Evolutionary conservation across 257 asterid genomes (phyloP), one percentile per base, ranked within the genome.

Genomic region (Salvia miltiorrhiza): DNA sequence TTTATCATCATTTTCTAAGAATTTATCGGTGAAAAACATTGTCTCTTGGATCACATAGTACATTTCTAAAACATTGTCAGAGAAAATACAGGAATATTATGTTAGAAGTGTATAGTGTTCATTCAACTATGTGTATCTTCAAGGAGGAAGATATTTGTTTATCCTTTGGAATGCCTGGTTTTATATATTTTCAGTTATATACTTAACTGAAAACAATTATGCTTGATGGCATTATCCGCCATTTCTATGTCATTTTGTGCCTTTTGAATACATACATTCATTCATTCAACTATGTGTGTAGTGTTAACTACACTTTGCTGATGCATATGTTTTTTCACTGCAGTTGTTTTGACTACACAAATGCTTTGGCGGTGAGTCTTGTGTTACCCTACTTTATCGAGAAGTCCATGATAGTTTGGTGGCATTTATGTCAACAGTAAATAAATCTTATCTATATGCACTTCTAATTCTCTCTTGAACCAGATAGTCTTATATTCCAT

Each of bases 301-400:
- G 71, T n/a, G n/a, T 63, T 59, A 50, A 20, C 32, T 74, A 70
- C 52, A 17, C 37, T 47, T 32, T 37, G 33, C 39, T 76, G 73
- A 71, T 73, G 17, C 64, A 44, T 56, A 21, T 69, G 71, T 67
- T 69, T 50, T 76, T 62, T 69, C 69, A n/a, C 74, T 82, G 81
- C 97, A 93, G 99, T 82, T 93, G 99, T 78, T 93, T 93, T 72
- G 99, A 93, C 89, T 93, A 93, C 90, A 90, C 97, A 5, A 93
- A 90, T 78, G 97, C 88, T 53, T 85, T 93, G 63, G 97, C 97
- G 88, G 97, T 90, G 82, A 87, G 96, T 82, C 70, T n/a, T n/a
- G n/a, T n/a, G n/a, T 35, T 81, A n/a, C 69, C 50, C 80, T 76
- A 23, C 77, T 53, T 67, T 24, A 55, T 70, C 5, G 13, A 53